Evolutionary conservation across 164 flowering plant genomes (phyloP), one percentile per base, ranked within the genome.

Genomic region (Nymphaea colorata): DNA sequence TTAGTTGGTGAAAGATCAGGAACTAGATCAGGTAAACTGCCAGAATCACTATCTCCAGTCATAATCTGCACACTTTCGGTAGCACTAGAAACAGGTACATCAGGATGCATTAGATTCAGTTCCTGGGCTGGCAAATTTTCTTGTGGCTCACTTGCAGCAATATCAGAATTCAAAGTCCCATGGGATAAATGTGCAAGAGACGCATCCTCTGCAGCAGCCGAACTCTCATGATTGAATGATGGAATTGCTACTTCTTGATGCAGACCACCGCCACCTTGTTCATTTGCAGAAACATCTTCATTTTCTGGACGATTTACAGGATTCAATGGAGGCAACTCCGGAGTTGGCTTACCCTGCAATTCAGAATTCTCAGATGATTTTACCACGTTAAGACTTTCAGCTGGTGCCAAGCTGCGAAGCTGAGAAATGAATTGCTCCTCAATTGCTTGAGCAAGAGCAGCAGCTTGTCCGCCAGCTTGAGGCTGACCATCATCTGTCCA

Each of bases 401-500:
- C 70, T 62, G 89, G 82, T 78, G 79, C 64, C 68, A 68, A 65
- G 72, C 78, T 74, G 45, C 78, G 82, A 68, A 90, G 70, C n/a
- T 86, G 85, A 74, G 85, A 77, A 43, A 87, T 60, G 64, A 93
- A 90, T 43, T 82, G 87, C 43, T 87, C 97, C 78, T 93, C 98
- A 6, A 93, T 80, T 42, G 87, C 92, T 74, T 85, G 90, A 4
- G 96, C 98, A 79, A 93, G 82, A 3, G 78, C 78, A 72, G 87
- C 78, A 73, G 97, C 87, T 76, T 87, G 96, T 74, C 81, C 75
- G 70, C 90, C 79, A 60, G 83, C 84, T 77, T 87, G 98, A 16
- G 98, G 98, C 77, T 83, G 96, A 66, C 97, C 97, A 88, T 89
- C 96, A 83, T 93, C 97, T 78, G 87, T 86, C 98, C 98, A 93